Evolutionary conservation across 306 rosid species (phyloP), one percentile per base, ranked within the genome.

Genomic region (Sicyos edulis): DNA sequence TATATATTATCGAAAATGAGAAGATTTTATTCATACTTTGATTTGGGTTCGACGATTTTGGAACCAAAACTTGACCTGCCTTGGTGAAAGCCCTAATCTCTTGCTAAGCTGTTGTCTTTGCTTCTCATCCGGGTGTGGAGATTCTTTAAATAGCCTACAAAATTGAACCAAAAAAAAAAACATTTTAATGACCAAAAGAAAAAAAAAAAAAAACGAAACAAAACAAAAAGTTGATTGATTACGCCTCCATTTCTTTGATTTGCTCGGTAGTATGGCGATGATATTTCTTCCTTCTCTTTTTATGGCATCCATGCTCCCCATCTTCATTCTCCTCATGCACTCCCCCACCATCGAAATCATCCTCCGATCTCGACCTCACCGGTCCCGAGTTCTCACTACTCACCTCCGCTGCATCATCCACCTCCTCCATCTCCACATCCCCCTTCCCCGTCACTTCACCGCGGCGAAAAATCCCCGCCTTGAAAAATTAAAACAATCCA

Each of bases 51-150:
- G 87, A 76, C 99, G 96, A 79, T 95, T 95, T 79, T 95, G 99
- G 78, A 95, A 95, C 99, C 99, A 95, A 73, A 95, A 95, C 82
- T 95, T 95, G 86, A 95, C 97, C 77, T 95, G 99, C 49, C 97
- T 80, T 0, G 99, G 91, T 70, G 97, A 93, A 65, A 95, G 96
- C 66, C 99, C 99, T 77, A 95, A 52, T 78, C 85, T 88, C 82
- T 91, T 95, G 87, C 97, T 91, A 0, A 95, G 88, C 40, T 91
- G 97, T 68, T 91, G 99, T 74, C 99, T 91, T 73, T 95, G 99
- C 78, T 91, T 95, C 86, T 95, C 97, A 84, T 95, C 96, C 57
- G 97, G 97, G 78, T 95, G 97, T 10, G 99, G 97, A 58, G 99
- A 95, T 49, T 95, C 99, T 77, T 91, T 95, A 80, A 95, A 95